These are phyloP conservation scores for Pseudogymnoascus sp. DNA, from an alignment of 2,329 filamentous ascomycete species.

Conservation along the genomic window DNA sequence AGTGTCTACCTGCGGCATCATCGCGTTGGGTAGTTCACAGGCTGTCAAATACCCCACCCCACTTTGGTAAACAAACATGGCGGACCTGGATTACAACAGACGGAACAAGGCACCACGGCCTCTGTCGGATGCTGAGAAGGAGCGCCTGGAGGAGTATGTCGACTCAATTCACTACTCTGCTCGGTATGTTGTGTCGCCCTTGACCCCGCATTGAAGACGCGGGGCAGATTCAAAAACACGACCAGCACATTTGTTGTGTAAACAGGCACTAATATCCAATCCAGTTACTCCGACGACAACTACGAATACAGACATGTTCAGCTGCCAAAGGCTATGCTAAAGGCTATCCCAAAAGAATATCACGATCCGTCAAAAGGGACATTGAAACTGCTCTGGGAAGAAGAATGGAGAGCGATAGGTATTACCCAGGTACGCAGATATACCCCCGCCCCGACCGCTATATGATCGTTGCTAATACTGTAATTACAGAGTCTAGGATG, in stretches of 20 bases:
- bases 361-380: conserved; percentile 85
- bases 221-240: not conserved
- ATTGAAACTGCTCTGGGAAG: conserved; percentile 93
- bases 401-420: conserved; percentile 93
- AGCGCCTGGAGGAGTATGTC: conserved; percentile 81
- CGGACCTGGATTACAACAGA: conserved; percentile 72
- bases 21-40: conserved; percentile 1
- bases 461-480: conserved; percentile 13
- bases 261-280: conserved; percentile 17
- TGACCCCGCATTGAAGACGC: not conserved
- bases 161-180: conserved; percentile 94
- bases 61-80: conserved; percentile 18
- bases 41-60: not conserved
- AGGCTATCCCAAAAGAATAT: conserved; percentile 90
- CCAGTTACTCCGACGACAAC: conserved; percentile 84
- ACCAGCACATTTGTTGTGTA: not conserved
- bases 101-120: conserved; percentile 81
- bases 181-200: conserved; percentile 50
- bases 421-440: conserved; percentile 75
- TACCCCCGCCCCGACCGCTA: not conserved
- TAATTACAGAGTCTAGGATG: conserved; percentile 77
- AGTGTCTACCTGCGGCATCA: not conserved
- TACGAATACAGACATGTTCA: conserved; percentile 98
- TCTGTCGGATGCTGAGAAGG: conserved; percentile 72
- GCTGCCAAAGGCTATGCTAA: conserved; percentile 96